These are phyloP conservation scores for Arthromyces matolae DNA, from an alignment of 768 basidiomycete genomes.

Conservation along the genomic window DNA sequence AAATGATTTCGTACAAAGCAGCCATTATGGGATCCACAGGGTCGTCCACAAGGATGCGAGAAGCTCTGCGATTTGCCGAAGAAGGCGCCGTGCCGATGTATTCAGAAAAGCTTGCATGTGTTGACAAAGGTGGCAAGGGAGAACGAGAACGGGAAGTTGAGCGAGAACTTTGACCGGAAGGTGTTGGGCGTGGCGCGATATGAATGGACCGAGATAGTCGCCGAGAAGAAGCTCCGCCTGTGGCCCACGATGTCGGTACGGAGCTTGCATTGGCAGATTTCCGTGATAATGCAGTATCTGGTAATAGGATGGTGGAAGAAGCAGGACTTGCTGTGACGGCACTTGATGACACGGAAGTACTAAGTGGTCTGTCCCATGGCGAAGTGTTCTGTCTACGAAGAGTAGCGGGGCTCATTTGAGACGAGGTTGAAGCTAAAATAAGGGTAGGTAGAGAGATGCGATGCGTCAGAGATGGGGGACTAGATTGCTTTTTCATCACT, in stretches of 20 bases:
- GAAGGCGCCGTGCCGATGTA: conserved; percentile 38
- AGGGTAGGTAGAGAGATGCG: conserved; percentile 52
- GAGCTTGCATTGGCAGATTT: conserved; percentile 50
- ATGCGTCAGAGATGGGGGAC: conserved; percentile 45
- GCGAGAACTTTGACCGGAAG: conserved; percentile 81
- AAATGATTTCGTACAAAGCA: conserved; percentile 87
- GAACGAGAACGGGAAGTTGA: conserved; percentile 95
- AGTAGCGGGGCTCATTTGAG: conserved; percentile 63
- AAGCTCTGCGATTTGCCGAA: conserved; percentile 66
- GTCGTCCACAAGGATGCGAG: conserved; percentile 79
- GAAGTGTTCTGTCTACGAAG: conserved; percentile 62
- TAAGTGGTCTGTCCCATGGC: conserved; percentile 63
- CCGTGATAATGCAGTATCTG: conserved; percentile 63
- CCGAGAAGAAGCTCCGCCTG: conserved; percentile 59
- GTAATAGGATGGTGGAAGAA: conserved; percentile 55
- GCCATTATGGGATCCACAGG: conserved; percentile 88
- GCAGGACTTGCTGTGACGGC: conserved; percentile 57
- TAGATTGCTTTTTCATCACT: conserved; percentile 34
- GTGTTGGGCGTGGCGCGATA: conserved; percentile 61
- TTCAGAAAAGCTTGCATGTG: conserved; percentile 64
- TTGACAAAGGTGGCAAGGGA: conserved; percentile 71
- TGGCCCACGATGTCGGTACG: conserved; percentile 51
- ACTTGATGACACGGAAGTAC: conserved; percentile 53
- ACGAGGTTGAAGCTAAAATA: conserved; percentile 62
- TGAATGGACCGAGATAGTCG: conserved; percentile 85